Percentiles rank a stretch among this genome's conserved stretches.
These are phyloP conservation scores for Avicennia marina DNA, from an alignment of 257 asterid genomes.

Conservation along the genomic window DNA sequence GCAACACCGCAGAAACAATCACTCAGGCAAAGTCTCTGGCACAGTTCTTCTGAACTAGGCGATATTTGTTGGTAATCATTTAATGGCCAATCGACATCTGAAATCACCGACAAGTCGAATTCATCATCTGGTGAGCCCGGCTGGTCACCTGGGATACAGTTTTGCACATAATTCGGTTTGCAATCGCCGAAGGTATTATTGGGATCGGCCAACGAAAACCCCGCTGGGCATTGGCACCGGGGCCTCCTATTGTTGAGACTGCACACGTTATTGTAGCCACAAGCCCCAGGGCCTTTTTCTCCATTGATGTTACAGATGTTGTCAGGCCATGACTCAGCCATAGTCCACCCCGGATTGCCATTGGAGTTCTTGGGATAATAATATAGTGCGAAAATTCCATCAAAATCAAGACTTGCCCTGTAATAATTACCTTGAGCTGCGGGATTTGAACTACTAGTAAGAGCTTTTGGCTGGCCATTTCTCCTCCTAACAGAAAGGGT, in stretches of 20 bases:
- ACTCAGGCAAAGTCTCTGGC: conserved; percentile 36
- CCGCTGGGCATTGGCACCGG: conserved; percentile 41
- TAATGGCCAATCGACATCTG: conserved; percentile 34
- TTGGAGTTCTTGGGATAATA: conserved; percentile 32
- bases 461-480: conserved; percentile 4
- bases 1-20: conserved; percentile 62
- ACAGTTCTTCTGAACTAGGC: conserved; percentile 20
- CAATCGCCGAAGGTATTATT: conserved; percentile 35
- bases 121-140: conserved; percentile 4
- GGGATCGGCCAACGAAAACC: conserved; percentile 36
- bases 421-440: conserved; percentile 25
- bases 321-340: conserved; percentile 20
- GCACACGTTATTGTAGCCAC: conserved; percentile 59
- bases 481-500: conserved; percentile 19
- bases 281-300: conserved; percentile 44
- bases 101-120: conserved; percentile 20
- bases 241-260: conserved; percentile 26
- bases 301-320: conserved; percentile 31
- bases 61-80: conserved; percentile 29
- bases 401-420: conserved; percentile 39
- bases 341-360: conserved; percentile 25
- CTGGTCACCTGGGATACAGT: conserved; percentile 22
- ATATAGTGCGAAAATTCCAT: conserved; percentile 44
- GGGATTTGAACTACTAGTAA: conserved; percentile 11
- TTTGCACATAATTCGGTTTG: conserved; percentile 28